These are phyloP conservation scores for Lactarius hatsudake DNA, from an alignment of 768 basidiomycete species.

Conservation along the genomic window DNA sequence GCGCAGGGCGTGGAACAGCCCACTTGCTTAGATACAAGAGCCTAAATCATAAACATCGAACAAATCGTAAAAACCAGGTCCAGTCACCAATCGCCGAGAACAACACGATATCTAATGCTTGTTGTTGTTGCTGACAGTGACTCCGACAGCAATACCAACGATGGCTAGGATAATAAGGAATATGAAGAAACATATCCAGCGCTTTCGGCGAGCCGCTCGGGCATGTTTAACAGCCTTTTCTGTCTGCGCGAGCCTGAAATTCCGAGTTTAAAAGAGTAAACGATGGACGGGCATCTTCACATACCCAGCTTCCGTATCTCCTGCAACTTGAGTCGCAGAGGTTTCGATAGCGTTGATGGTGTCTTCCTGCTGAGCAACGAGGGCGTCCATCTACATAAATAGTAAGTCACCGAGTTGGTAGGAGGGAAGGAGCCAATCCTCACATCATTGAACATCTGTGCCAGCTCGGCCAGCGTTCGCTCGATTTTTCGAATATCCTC, in stretches of 20 bases:
- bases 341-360: constrained; percentile 61
- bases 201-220: constrained; percentile 68
- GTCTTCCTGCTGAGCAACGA: constrained; percentile 81
- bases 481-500: constrained; percentile 84
- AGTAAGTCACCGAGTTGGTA: constrained; percentile 6
- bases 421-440: constrained; percentile 24
- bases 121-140: constrained; percentile 33
- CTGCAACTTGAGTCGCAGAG: constrained; percentile 59
- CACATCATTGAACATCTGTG: constrained; percentile 84
- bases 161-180: constrained; percentile 52
- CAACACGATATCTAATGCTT: constrained; percentile 16
- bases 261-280: not conserved
- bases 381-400: constrained; percentile 61
- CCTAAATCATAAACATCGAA: constrained; percentile 18
- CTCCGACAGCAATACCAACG: constrained; percentile 57
- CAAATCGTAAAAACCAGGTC: constrained; percentile 15
- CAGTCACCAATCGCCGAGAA: not conserved
- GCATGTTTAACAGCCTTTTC: constrained; percentile 67
- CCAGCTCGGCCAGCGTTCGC: constrained; percentile 82
- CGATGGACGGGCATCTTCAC: constrained; percentile 29
- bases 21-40: constrained; percentile 3
- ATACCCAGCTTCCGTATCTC: constrained; percentile 70
- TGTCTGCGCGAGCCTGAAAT: constrained; percentile 54
- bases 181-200: constrained; percentile 83
- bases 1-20: constrained; percentile 4